phyloP scores from a whole-genome alignment of 2,329 filamentous ascomycete genomes.

The Venturia nashicola region DNA sequence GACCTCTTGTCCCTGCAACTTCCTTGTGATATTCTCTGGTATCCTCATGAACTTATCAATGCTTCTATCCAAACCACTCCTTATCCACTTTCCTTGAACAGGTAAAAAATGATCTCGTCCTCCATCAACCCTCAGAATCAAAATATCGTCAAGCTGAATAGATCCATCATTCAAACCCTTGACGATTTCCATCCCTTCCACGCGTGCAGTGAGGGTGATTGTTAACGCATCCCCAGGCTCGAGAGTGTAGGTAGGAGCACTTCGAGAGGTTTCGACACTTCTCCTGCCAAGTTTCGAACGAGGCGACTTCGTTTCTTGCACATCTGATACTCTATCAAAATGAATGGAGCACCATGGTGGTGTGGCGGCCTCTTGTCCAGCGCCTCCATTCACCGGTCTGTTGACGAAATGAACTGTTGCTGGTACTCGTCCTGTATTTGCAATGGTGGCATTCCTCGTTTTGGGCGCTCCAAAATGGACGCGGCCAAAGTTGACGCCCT shows the following conservation, averaged over 20 bases:
- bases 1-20: constrained; percentile 5
- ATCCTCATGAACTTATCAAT: constrained; percentile 81
- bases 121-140: constrained; percentile 70
- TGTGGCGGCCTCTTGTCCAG: constrained; percentile 28
- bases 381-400: constrained; percentile 43
- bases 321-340: constrained; percentile 43
- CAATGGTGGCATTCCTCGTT: constrained; percentile 62
- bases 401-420: constrained; percentile 74
- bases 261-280: constrained; percentile 5
- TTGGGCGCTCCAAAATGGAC: constrained; percentile 57
- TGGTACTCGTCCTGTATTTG: constrained; percentile 76
- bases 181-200: constrained; percentile 52
- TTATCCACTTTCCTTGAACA: constrained; percentile 64
- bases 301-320: not conserved
- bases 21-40: constrained; percentile 41
- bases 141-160: constrained; percentile 63
- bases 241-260: constrained; percentile 47
- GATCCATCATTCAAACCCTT: constrained; percentile 59
- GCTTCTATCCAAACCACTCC: constrained; percentile 71
- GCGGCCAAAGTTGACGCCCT: constrained; percentile 64
- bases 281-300: not conserved
- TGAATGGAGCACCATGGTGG: constrained; percentile 60
- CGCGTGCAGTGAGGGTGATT: constrained; percentile 53
- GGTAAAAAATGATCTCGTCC: constrained; percentile 90
- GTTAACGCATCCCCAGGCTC: constrained; percentile 75